Evolutionary conservation across 257 asterid species (phyloP), one percentile per base, ranked within the genome.

Genomic region (Prunella vulgaris): DNA sequence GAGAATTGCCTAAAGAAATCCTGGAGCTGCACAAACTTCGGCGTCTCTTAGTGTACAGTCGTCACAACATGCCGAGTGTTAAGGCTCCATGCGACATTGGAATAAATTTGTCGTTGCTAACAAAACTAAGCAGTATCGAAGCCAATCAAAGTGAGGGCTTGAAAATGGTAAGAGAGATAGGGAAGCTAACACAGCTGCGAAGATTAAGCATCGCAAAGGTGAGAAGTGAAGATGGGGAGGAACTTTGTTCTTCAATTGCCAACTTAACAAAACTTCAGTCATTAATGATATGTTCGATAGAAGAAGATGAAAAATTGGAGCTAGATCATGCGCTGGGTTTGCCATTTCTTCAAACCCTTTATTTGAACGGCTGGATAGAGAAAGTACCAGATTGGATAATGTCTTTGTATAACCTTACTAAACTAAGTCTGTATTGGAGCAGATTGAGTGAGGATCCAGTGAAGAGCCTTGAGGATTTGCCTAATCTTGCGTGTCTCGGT

Each of bases 161-260:
- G 14, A 22, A 57, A 15, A 64, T 18, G 20, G 51, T 42, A 18
- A 42, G 17, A 14, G 57, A 52, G 68, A 64, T 74, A 49, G 76
- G 82, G 10, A 70, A 65, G 30, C 71, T 80, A 3, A 68, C 74
- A 4, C 57, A 71, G 15, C 46, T 81, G 18, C 65, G 73, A 51
- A 15, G 7, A 12, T 44, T 80, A 22, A 35, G 73, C 17, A 56
- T 81, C 10, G 49, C 69, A 5, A 77, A 72, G 22, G 9, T 81
- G 3, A 70, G 68, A 71, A 77, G 71, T 17, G 76, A 67, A 71
- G 80, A 81, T 42, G 78, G 80, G 18, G 54, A 8, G 60, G 80
- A 74, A 0, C 71, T 81, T 6, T 81, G 77, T 44, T 40, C 37
- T 18, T 77, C 85, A 27, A 69, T 81, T 2, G 53, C 21, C 20